These are phyloP conservation scores for Aspergillus sp. DNA, from an alignment of 2,329 filamentous ascomycete species.

Conservation along the genomic window DNA sequence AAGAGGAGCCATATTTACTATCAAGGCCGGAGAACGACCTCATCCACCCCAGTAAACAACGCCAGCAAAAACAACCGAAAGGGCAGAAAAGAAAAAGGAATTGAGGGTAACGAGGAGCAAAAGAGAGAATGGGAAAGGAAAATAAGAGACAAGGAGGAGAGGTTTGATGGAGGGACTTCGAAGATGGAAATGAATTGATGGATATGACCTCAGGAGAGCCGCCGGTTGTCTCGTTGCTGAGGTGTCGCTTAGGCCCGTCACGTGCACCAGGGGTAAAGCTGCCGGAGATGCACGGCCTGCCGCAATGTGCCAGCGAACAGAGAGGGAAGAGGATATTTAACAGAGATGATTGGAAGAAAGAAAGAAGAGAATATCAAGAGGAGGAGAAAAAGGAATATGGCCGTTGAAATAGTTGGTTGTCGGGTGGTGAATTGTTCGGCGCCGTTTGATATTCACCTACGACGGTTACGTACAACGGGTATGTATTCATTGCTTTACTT, in stretches of 20 bases:
- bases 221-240: constrained; percentile 31
- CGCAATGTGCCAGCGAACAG: not conserved
- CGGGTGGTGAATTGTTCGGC: too few relatives aligned
- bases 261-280: constrained; percentile 22
- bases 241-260: constrained; percentile 34
- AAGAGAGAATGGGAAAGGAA: constrained; percentile 11
- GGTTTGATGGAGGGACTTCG: constrained; percentile 9
- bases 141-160: constrained; percentile 9
- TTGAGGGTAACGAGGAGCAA: constrained; percentile 13
- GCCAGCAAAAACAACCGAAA: constrained; percentile 23
- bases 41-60: constrained; percentile 36
- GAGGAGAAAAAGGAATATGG: not conserved
- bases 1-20: constrained; percentile 54
- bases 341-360: not conserved
- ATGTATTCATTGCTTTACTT: too few relatives aligned
- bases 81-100: constrained; percentile 13
- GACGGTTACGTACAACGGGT: too few relatives aligned
- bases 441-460: too few relatives aligned
- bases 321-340: not conserved
- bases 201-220: constrained; percentile 37
- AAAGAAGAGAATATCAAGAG: not conserved
- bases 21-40: constrained; percentile 36
- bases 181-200: constrained; percentile 11
- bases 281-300: constrained; percentile 4
- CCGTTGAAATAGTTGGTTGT: too few relatives aligned